Base-by-base conservation (phyloP, 768 basidiomycete genomes). In the Favolaschia claudopus region DNA sequence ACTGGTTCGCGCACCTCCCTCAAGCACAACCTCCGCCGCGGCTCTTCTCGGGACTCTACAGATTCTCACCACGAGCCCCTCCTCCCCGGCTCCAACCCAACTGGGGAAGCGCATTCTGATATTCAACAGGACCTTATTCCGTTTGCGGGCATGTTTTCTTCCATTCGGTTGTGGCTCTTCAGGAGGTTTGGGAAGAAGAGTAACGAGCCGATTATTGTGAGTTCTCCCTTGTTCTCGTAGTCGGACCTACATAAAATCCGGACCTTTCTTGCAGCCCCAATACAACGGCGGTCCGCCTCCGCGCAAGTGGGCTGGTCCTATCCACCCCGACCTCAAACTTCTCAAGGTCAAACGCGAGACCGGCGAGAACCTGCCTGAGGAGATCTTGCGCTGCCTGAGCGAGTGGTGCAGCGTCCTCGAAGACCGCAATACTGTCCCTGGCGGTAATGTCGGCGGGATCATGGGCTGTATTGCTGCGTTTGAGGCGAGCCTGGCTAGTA, bases 351-450 rank as follows among this genome's bases (percentile, higher is more conserved):
- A 57, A 27, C 10, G 39, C 45, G 44, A 58, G 39, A 19, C 70
- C 10, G 85, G 86, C 12, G 79, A 85, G 64, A 88, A 87, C 68
- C 68, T 87, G 9, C 87, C 87, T 9, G 67, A 87, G 31, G 83
- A 86, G 64, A 76, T 88, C 39, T 40, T 88, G 45, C 70, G 82
- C 17, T 81, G 79, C 60, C 65, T 89, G 46, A 85, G 85, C 62
- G 79, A 85, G 53, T 89, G 86, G 86, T 72, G 80, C 48, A 81
- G 80, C 61, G 79, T 82, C 13, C 69, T 88, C 33, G 87, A 89
- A 60, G 85, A 83, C 65, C 76, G 86, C 50, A 77, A 76, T n/a
- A 82, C 80, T 20, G 84, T 87, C 13, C 67, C 33, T 34, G n/a
- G 27, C 12, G 45, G 53, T 4, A 82, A 77, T 47, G 67, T 88